Conservation (phyloP, 495 filamentous ascomycete species). For the Hypoxylon lienhwacheense region DNA sequence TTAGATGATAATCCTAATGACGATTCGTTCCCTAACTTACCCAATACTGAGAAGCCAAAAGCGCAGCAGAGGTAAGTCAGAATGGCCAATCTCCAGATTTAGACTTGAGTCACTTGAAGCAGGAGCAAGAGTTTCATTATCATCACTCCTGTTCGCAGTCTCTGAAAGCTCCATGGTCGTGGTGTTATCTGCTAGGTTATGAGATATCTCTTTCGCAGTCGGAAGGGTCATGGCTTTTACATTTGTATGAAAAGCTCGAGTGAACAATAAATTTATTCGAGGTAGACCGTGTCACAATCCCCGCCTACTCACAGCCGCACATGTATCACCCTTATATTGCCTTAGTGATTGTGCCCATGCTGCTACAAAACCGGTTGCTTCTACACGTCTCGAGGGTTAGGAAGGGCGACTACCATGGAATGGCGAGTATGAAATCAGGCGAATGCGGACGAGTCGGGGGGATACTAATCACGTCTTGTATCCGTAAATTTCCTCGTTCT, state of each 20-base stretch:
- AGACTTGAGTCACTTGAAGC: slow-evolving; percentile 20
- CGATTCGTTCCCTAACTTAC: slow-evolving; percentile 15
- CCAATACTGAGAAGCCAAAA: slow-evolving; percentile 28
- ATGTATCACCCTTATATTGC: slow-evolving; percentile 14
- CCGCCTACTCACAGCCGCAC: slow-evolving; percentile 5
- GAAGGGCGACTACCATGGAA: too few relatives aligned
- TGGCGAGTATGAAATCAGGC: slow-evolving; percentile 3
- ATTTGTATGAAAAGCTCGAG: slow-evolving; percentile 3
- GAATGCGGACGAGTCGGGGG: not conserved
- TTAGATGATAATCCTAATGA: slow-evolving; percentile 13
- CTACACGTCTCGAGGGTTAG: slow-evolving; percentile 2
- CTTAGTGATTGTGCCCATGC: not conserved
- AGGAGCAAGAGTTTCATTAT: slow-evolving; percentile 4
- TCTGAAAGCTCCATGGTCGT: slow-evolving; percentile 3
- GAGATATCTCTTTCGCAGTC: not conserved
- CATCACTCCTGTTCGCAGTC: slow-evolving; percentile 8
- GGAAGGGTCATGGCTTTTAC: slow-evolving; percentile 5
- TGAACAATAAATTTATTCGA: slow-evolving; percentile 6
- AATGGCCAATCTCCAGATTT: slow-evolving; percentile 1
- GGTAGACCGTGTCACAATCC: slow-evolving; percentile 8
- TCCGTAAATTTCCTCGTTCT: not conserved
- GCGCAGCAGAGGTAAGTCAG: slow-evolving; percentile 24
- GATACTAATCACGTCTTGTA: not conserved
- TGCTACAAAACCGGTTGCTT: not conserved
- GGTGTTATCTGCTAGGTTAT: not conserved